These are phyloP conservation scores for Rhizoctonia solani DNA, from an alignment of 1,284 basidiomycete species.

Conservation along the genomic window DNA sequence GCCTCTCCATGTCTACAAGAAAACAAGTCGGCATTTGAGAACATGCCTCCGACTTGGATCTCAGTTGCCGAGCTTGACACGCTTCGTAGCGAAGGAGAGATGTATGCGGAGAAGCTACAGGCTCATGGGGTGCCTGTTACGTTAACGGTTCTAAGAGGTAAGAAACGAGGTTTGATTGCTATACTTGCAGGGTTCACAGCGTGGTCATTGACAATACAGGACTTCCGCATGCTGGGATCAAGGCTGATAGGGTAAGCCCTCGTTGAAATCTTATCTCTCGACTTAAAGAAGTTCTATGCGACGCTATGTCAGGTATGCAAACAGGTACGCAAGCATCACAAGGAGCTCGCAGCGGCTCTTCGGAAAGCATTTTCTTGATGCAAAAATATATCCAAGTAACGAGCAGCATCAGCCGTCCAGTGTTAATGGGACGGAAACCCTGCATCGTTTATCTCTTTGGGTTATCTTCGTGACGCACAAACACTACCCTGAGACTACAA, in stretches of 20 bases:
- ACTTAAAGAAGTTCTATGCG: too few relatives aligned
- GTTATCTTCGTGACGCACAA: too few relatives aligned
- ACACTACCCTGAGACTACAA: too few relatives aligned
- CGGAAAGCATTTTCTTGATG: too few relatives aligned
- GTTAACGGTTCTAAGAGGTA: conserved; percentile 57
- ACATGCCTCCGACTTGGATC: conserved; percentile 63
- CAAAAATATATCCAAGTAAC: too few relatives aligned
- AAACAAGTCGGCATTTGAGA: conserved; percentile 56
- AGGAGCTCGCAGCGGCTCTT: too few relatives aligned
- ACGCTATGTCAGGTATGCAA: too few relatives aligned
- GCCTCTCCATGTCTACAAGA: conserved; percentile 67
- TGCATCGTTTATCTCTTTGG: too few relatives aligned
- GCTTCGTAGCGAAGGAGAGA: conserved; percentile 66
- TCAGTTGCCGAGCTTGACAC: conserved; percentile 69
- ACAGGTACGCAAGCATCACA: too few relatives aligned
- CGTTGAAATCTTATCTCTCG: not conserved
- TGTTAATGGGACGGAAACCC: too few relatives aligned
- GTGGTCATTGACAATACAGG: not conserved
- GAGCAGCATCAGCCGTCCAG: too few relatives aligned
- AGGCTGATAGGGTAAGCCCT: not conserved
- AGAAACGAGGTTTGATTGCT: conserved; percentile 46
- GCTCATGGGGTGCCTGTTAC: conserved; percentile 59
- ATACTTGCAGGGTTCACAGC: not conserved
- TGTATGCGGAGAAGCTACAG: conserved; percentile 64
- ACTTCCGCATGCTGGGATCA: not conserved